Conservation (phyloP, 768 basidiomycete genomes). For the Leucosporidium scottii region DNA sequence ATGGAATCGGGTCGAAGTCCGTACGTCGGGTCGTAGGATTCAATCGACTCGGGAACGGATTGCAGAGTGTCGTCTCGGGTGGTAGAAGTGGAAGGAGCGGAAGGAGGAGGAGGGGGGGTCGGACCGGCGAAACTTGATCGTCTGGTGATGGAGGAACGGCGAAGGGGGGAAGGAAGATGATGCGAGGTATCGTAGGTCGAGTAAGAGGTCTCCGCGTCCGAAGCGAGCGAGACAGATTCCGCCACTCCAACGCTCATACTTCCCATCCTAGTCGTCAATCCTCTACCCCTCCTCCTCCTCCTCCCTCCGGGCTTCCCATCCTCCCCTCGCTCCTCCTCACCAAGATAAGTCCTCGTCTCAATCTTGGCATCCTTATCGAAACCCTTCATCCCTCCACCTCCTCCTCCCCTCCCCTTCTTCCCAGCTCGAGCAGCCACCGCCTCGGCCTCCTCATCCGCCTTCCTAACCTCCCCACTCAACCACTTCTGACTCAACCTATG, state of each 20-base stretch:
- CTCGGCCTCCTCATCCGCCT: conserved; percentile 10
- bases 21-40: conserved; percentile 93
- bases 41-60: conserved; percentile 56
- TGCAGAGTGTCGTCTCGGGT: conserved; percentile 27
- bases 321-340: neutral
- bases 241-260: conserved; percentile 17
- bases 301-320: neutral
- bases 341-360: conserved; percentile 29
- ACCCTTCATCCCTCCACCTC: neutral
- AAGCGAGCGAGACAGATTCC: conserved; percentile 25
- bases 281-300: neutral
- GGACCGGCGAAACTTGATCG: neutral
- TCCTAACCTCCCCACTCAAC: conserved; percentile 49
- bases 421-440: neutral
- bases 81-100: neutral
- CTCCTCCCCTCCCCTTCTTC: neutral
- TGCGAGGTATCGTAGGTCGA: conserved; percentile 5
- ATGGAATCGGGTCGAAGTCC: conserved; percentile 87
- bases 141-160: neutral
- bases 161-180: conserved; percentile 1
- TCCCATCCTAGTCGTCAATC: conserved; percentile 11
- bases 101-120: neutral
- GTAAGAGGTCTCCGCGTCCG: conserved; percentile 28
- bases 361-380: conserved; percentile 29
- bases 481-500: conserved; percentile 92